Evolutionary conservation across 805 yeast species (phyloP).

Genomic region (Candida ipomoeae): DNA sequence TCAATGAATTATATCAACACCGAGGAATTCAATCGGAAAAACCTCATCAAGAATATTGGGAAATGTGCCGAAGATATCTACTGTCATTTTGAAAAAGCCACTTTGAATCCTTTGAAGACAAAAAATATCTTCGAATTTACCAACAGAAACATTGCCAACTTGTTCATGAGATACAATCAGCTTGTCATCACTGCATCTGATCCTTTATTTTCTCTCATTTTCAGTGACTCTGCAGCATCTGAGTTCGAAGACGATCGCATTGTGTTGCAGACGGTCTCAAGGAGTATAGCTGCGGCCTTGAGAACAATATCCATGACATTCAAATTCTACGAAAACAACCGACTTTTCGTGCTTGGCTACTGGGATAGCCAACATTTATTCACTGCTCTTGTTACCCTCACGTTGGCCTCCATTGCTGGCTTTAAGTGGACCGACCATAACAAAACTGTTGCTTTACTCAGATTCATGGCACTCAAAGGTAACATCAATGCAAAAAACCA

Average conservation of each 20-base stretch:
- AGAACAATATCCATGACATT: constrained; percentile 28
- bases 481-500: constrained; percentile 34
- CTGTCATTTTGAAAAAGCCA: constrained; percentile 30
- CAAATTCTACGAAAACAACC: constrained; percentile 25
- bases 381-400: constrained; percentile 27
- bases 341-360: constrained; percentile 32
- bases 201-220: constrained; percentile 33
- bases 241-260: constrained; percentile 21
- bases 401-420: constrained; percentile 21
- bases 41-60: constrained; percentile 29
- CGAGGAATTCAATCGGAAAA: constrained; percentile 34
- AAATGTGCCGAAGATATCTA: constrained; percentile 26
- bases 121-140: constrained; percentile 18
- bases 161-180: constrained; percentile 34
- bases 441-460: constrained; percentile 25
- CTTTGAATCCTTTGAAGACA: constrained; percentile 21
- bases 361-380: constrained; percentile 41
- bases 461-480: constrained; percentile 30
- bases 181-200: constrained; percentile 29
- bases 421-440: constrained; percentile 6
- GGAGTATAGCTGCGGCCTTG: constrained; percentile 27
- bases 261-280: constrained; percentile 26
- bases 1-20: constrained; percentile 40
- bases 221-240: constrained; percentile 20
- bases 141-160: constrained; percentile 30